Percentiles rank a stretch among this genome's conserved stretches.
Evolutionary conservation across 805 yeast genomes (phyloP).

Genomic region (Wickerhamomyces tratensis): DNA sequence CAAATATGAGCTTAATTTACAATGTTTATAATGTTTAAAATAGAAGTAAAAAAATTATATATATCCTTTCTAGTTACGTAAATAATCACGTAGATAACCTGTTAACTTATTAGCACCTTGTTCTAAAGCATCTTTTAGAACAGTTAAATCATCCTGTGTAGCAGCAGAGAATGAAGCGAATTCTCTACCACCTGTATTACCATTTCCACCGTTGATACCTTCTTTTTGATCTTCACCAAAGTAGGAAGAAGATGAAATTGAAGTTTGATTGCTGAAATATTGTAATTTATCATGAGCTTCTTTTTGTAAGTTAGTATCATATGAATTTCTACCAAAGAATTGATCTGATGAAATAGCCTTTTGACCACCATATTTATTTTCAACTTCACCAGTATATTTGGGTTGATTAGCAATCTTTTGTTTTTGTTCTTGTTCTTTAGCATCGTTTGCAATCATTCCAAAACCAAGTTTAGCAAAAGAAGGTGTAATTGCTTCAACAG

Average conservation of each 20-base stretch:
- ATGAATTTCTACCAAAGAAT: slow-evolving; percentile 80
- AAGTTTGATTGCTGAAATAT: slow-evolving; percentile 74
- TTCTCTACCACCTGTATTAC: slow-evolving; percentile 24
- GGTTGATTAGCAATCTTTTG: slow-evolving; percentile 41
- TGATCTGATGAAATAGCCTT: slow-evolving; percentile 96
- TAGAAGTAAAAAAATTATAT: background rate
- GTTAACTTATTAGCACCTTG: slow-evolving; percentile 89
- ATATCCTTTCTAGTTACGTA: slow-evolving; percentile 29
- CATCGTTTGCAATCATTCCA: slow-evolving; percentile 71
- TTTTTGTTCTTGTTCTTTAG: slow-evolving; percentile 34
- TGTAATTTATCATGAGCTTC: slow-evolving; percentile 81
- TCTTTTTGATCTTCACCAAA: slow-evolving; percentile 71
- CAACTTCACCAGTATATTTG: slow-evolving; percentile 66
- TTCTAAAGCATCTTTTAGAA: slow-evolving; percentile 84
- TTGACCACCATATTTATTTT: slow-evolving; percentile 73
- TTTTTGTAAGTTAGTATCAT: slow-evolving; percentile 64
- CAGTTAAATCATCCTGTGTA: slow-evolving; percentile 84
- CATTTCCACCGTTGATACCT: slow-evolving; percentile 18
- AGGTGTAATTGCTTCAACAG: slow-evolving; percentile 44
- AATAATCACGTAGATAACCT: slow-evolving; percentile 76
- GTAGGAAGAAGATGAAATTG: slow-evolving; percentile 87
- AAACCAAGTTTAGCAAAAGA: slow-evolving; percentile 78
- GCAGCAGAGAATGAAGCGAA: slow-evolving; percentile 62
- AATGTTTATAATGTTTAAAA: no score
- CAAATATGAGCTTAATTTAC: no score